Percentiles rank a stretch among this genome's conserved stretches.
These are phyloP conservation scores for Fusarium sp. DNA, from an alignment of 2,329 filamentous ascomycete species.

Conservation along the genomic window DNA sequence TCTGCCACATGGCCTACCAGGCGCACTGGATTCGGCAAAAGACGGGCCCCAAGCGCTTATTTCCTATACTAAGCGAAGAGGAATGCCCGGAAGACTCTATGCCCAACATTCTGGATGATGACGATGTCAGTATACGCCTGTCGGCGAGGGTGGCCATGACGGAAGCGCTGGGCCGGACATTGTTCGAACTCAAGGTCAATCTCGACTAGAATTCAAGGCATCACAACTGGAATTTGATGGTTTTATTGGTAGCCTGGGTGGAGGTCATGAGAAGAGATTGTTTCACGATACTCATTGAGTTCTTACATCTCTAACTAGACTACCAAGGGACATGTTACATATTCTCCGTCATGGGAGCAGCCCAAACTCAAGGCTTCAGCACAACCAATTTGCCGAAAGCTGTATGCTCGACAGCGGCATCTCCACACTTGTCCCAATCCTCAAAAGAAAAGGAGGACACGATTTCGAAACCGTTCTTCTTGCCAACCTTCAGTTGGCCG, in stretches of 20 bases:
- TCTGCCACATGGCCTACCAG: constrained; percentile 3
- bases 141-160: constrained; percentile 3
- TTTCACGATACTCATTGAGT: not conserved
- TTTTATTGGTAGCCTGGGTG: not conserved
- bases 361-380: constrained; percentile 11
- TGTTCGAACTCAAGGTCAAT: constrained; percentile 32
- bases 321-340: not conserved
- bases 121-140: not conserved
- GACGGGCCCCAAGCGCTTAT: constrained; percentile 17
- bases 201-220: not conserved
- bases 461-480: constrained; percentile 27
- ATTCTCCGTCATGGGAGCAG: not conserved
- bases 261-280: not conserved
- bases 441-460: constrained; percentile 17
- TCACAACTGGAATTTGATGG: not conserved
- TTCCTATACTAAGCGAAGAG: constrained; percentile 14
- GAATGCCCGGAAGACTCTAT: constrained; percentile 23
- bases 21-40: not conserved
- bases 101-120: constrained; percentile 3
- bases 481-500: constrained; percentile 24
- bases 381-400: constrained; percentile 25
- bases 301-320: not conserved
- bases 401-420: constrained; percentile 21
- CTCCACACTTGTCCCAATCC: constrained; percentile 30
- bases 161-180: constrained; percentile 27